Base-by-base conservation (phyloP, 441 rosid genomes). In the Arabidopsis hybrid region DNA sequence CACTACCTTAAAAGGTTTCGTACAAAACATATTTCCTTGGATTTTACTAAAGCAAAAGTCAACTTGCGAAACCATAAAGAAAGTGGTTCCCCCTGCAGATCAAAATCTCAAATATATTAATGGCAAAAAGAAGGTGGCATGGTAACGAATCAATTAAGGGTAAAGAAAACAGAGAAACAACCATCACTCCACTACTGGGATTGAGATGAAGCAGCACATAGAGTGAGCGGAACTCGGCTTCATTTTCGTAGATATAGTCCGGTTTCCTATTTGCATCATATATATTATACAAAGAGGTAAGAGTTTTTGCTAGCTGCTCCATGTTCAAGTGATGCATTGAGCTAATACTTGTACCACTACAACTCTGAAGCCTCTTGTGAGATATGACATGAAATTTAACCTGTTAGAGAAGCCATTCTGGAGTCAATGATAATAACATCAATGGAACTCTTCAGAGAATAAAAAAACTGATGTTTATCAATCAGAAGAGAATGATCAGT, bases 251-350 rank as follows among this genome's bases (percentile, higher is more conserved):
- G 45, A 69, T 38, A 52, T 77, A 73, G 62, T 72, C 63, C 16
- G 81, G 45, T 71, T 81, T 71, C 77, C 83, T 83, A 82, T 84
- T 88, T 78, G 75, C 87, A 65, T 89, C 96, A 73, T 94, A 94
- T 51, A 94, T 82, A 77, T 79, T 71, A 84, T 87, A 94, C 21
- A 94, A 82, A 70, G 97, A 83, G 42, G 85, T 78, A 70, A 91
- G 76, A 64, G 92, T 67, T 83, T 94, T 94, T 32, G 81, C 75
- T 65, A 94, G 91, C 82, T 94, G 98, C 87, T 94, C 97, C 90
- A 85, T 78, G 80, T 94, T 90, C 65, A 94, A 92, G 83, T 91
- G 78, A 70, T 79, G 91, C 85, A 81, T 56, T 59, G 98, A 80
- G 61, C 90, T 81, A 67, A 81, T 78, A 73, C 67, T 80, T 65